Evolutionary conservation across 202 grass and related monocot genomes (phyloP), one percentile per base, ranked within the genome.

Genomic region (Hordeum pubiflorum): DNA sequence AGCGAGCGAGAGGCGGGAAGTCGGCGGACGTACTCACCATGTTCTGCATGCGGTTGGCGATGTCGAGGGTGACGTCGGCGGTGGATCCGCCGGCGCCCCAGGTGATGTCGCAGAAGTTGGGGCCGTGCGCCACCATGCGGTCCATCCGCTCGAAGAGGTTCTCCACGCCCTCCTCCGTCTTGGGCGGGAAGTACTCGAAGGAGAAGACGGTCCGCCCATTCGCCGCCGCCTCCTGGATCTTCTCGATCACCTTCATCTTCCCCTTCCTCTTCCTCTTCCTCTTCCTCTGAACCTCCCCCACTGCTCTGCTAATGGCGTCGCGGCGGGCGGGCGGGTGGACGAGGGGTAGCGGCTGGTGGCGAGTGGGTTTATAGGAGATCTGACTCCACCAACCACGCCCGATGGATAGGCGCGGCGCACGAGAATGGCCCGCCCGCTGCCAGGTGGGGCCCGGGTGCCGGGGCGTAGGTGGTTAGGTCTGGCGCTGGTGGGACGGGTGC

Each of bases 71-170:
- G 74, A 91, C 74, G 20, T 97, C 93, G 73, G 93, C 93, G 69
- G 93, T 97, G 85, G 90, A 93, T n/a, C 93, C 93, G 10, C 90
- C 93, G 24, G 93, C 93, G 77, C 89, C 93, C 93, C 93, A 97
- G 76, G 93, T 97, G 88, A 97, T 97, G 90, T 97, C 93, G 88
- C 93, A 91, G 88, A 97, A 97, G 78, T 75, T 17, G 1, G 93
- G 90, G 59, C 89, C 89, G 83, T 97, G 88, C 59, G 87, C 79
- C 60, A 97, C 93, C 93, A 97, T 97, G 64, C 93, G 87, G 72
- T 97, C 93, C 90, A 97, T 93, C 70, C 89, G 87, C 69, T 97
- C 90, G 86, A 97, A 97, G 74, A 97, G 87, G 78, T 97, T 97
- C 83, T 97, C 93, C 11, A 92, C 80, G 12, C 93, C 93, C 13